Evolutionary conservation across 2,329 filamentous ascomycete species (phyloP).

Genomic region (Fusarium pilosicola): DNA sequence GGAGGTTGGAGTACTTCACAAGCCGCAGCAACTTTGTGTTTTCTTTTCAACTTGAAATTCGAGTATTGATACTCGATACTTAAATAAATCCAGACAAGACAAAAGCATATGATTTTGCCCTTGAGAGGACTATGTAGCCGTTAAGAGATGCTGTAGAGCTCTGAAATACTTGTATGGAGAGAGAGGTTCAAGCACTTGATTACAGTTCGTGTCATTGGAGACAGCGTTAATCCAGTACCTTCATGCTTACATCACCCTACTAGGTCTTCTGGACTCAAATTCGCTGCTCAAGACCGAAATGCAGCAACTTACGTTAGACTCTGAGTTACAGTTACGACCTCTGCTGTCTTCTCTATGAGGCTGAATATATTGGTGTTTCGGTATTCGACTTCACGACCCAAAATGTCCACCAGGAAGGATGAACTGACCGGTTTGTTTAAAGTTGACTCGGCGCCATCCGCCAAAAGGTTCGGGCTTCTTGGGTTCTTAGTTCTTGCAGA

Average conservation of each 20-base stretch:
- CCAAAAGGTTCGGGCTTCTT: background rate
- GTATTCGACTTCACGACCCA: conserved; percentile 13
- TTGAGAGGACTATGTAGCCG: background rate
- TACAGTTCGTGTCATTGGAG: conserved; percentile 5
- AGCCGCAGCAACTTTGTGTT: background rate
- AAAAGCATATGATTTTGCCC: background rate
- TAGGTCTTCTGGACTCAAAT: conserved; percentile 6
- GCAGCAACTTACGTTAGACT: conserved; percentile 1
- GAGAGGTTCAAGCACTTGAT: conserved; percentile 7
- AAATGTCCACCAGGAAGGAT: background rate
- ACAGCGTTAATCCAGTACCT: background rate
- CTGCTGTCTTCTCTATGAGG: background rate
- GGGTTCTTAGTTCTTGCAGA: background rate
- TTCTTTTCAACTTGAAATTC: conserved; percentile 1
- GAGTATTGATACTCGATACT: background rate
- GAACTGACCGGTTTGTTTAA: conserved; percentile 8
- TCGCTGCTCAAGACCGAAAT: background rate
- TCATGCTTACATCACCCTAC: conserved; percentile 33
- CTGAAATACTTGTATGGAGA: background rate
- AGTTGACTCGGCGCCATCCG: conserved; percentile 26
- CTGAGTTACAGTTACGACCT: conserved; percentile 4
- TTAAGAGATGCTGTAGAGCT: conserved; percentile 6
- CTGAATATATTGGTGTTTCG: conserved; percentile 6
- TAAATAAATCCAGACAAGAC: background rate
- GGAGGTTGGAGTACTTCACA: conserved; percentile 5